Evolutionary conservation across 345 rosid genomes (phyloP), one percentile per base, ranked within the genome.

Genomic region (Linum tenue): DNA sequence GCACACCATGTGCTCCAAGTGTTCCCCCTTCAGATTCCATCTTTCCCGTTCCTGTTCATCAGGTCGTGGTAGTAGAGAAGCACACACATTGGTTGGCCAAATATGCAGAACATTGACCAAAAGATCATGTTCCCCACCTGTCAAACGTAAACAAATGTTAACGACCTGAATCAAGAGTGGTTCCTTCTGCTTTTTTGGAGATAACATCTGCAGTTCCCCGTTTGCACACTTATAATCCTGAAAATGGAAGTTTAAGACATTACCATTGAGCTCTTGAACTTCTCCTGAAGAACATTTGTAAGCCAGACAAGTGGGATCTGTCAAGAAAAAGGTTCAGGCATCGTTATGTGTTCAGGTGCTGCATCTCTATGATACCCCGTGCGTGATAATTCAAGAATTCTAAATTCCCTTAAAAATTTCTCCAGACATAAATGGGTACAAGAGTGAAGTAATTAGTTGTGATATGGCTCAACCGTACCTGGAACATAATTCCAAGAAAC

Each of bases 121-220:
- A 95, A 95, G 60, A 89, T 74, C 94, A 95, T 89, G 66, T 91
- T 95, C 4, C 99, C 99, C 73, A 86, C 97, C 99, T 94, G 81
- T 36, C 56, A 70, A 22, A 44, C 6, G 12, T 56, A 65, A 0
- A 37, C 11, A 7, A 5, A 38, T 5, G 37, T 59, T 16, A 3
- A 9, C 10, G 14, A 9, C 35, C 42, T 16, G 7, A 62, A 15
- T 22, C 8, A 55, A 15, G 36, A 3, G 3, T 55, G 62, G 8
- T n/a, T n/a, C n/a, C n/a, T n/a, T n/a, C n/a, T n/a, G n/a, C n/a
- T n/a, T n/a, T n/a, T n/a, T n/a, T n/a, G n/a, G n/a, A n/a, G n/a
- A n/a, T n/a, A n/a, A n/a, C n/a, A n/a, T n/a, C n/a, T n/a, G n/a
- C n/a, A n/a, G n/a, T n/a, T n/a, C n/a, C n/a, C n/a, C n/a, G n/a